Percentiles rank a stretch among this genome's conserved stretches.
Conservation (phyloP, 1,284 basidiomycete species). For the Cutaneotrichosporon cutaneum region DNA sequence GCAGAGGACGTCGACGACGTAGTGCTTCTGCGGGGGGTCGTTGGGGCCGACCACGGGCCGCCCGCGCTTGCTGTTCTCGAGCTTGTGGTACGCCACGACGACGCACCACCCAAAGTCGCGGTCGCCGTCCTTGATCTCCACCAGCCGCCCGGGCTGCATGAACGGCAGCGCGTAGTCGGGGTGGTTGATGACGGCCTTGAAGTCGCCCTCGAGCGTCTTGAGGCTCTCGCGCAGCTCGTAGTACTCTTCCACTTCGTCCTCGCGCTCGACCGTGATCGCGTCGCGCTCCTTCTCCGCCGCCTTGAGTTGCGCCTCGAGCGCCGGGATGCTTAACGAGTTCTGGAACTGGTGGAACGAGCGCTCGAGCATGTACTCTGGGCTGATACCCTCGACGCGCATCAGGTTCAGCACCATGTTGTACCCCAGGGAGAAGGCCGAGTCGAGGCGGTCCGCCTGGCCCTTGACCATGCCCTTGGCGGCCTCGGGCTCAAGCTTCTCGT, state of each 20-base stretch:
- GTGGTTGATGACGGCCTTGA: conserved; percentile 88
- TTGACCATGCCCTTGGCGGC: conserved; percentile 97
- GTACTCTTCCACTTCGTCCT: conserved; percentile 81
- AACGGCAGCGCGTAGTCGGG: conserved; percentile 92
- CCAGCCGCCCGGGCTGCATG: conserved; percentile 85
- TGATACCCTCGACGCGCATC: conserved; percentile 98
- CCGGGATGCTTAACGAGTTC: conserved; percentile 83
- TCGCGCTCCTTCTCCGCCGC: conserved; percentile 70
- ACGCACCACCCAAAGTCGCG: conserved; percentile 96
- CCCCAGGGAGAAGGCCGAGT: conserved; percentile 97
- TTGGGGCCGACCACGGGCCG: conserved; percentile 45
- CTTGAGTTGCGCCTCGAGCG: conserved; percentile 77
- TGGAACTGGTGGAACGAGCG: conserved; percentile 99
- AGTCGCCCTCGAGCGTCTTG: conserved; percentile 79
- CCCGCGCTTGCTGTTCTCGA: conserved; percentile 51
- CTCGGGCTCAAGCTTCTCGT: conserved; percentile 92
- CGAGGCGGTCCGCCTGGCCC: conserved; percentile 93
- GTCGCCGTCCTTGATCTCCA: conserved; percentile 81
- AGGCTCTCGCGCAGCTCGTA: conserved; percentile 89
- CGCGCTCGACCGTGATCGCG: conserved; percentile 73
- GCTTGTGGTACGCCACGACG: conserved; percentile 86
- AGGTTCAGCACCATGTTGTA: conserved; percentile 99
- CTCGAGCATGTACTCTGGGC: conserved; percentile 97
- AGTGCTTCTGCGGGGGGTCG: conserved; percentile 84
- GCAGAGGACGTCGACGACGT: conserved; percentile 90